These are phyloP conservation scores for Endoconidiophora polonica DNA, from an alignment of 2,329 filamentous ascomycete genomes.

Conservation along the genomic window DNA sequence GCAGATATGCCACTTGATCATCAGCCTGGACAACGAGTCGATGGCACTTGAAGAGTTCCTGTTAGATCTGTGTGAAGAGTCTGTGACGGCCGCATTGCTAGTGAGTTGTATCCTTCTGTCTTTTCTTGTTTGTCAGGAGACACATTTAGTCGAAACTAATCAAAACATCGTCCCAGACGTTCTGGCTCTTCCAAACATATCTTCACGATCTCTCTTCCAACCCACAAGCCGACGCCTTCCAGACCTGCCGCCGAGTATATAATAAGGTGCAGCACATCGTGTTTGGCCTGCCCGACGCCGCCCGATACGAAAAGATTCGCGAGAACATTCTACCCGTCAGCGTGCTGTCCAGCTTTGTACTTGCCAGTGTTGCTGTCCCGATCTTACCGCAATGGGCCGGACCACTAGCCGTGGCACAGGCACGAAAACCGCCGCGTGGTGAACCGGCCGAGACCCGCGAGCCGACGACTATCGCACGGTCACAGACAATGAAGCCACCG, in stretches of 20 bases:
- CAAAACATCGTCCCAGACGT: slow-evolving; percentile 40
- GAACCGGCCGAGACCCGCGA: slow-evolving; percentile 26
- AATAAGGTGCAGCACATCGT: slow-evolving; percentile 82
- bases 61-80: slow-evolving; percentile 72
- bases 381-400: slow-evolving; percentile 63
- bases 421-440: slow-evolving; percentile 50
- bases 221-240: slow-evolving; percentile 61
- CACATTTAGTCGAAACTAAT: slow-evolving; percentile 8
- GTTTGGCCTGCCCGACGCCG: slow-evolving; percentile 56
- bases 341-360: slow-evolving; percentile 62
- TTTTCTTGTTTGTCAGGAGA: neutral
- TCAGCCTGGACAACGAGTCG: slow-evolving; percentile 78
- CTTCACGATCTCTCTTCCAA: slow-evolving; percentile 63
- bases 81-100: slow-evolving; percentile 66
- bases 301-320: slow-evolving; percentile 56
- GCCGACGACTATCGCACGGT: slow-evolving; percentile 35
- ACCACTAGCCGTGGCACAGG: slow-evolving; percentile 66
- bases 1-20: slow-evolving; percentile 73
- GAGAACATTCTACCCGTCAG: slow-evolving; percentile 70
- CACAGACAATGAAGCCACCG: slow-evolving; percentile 45
- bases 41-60: slow-evolving; percentile 84
- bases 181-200: slow-evolving; percentile 82
- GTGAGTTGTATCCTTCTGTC: slow-evolving; percentile 31
- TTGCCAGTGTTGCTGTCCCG: slow-evolving; percentile 60
- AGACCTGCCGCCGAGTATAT: slow-evolving; percentile 68